Conservation (phyloP, 306 rosid species). For the Quercus dentata region DNA sequence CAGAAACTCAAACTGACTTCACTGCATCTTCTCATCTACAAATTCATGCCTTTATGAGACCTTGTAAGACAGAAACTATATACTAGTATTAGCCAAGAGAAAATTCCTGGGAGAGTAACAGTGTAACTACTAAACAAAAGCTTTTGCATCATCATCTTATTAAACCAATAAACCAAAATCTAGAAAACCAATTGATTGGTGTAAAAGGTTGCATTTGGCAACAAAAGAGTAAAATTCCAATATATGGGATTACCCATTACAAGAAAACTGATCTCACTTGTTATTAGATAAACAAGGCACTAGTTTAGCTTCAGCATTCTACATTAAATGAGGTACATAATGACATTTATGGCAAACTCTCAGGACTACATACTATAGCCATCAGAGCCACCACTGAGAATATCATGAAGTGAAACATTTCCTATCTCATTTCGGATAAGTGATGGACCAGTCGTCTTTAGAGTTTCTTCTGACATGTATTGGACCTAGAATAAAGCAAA, state of each 20-base stretch:
- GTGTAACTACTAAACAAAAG: constrained; percentile 3
- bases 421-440: constrained; percentile 84
- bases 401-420: constrained; percentile 76
- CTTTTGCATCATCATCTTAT: constrained; percentile 13
- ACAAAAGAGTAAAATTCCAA: constrained; percentile 22
- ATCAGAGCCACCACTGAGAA: constrained; percentile 78
- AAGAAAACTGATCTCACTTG: constrained; percentile 20
- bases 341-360: constrained; percentile 53
- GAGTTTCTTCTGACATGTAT: constrained; percentile 55
- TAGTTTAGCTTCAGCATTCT: constrained; percentile 42
- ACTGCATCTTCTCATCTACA: no score
- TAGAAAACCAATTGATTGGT: neutral
- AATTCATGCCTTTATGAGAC: constrained; percentile 23
- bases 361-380: constrained; percentile 86
- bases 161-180: neutral
- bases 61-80: constrained; percentile 30
- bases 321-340: constrained; percentile 48
- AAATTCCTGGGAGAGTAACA: constrained; percentile 19
- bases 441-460: constrained; percentile 64
- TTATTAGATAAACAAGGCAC: constrained; percentile 29
- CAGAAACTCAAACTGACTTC: no score
- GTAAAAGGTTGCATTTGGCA: constrained; percentile 27
- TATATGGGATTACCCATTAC: constrained; percentile 31
- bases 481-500: no score
- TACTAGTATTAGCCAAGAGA: constrained; percentile 19